Percentiles rank a stretch among this genome's conserved stretches.
phyloP scores from a whole-genome alignment of 1,139 yeast genomes.

The Debaryomyces psychrophilus region DNA sequence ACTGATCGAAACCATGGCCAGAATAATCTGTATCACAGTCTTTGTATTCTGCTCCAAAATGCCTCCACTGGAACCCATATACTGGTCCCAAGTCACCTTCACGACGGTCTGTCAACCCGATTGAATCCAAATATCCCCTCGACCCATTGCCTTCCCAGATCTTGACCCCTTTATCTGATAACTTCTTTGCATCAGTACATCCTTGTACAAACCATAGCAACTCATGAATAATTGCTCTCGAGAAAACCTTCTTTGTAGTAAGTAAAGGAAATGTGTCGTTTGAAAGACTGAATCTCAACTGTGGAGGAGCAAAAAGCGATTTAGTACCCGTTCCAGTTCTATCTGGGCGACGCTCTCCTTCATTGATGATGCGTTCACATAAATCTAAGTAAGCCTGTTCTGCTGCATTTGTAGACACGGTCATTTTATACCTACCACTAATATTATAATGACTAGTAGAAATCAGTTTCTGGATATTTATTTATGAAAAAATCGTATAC shows the following conservation, averaged over 20 bases:
- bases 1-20: slow-evolving; percentile 89
- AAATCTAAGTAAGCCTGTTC: slow-evolving; percentile 88
- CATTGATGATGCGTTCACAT: slow-evolving; percentile 71
- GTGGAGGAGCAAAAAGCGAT: slow-evolving; percentile 94
- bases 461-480: neutral
- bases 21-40: slow-evolving; percentile 87
- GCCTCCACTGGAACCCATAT: slow-evolving; percentile 99
- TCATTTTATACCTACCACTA: slow-evolving; percentile 21
- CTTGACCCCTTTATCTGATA: slow-evolving; percentile 81
- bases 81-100: slow-evolving; percentile 98
- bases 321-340: slow-evolving; percentile 97
- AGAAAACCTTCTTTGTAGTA: slow-evolving; percentile 90
- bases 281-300: slow-evolving; percentile 76
- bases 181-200: slow-evolving; percentile 79
- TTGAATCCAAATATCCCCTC: slow-evolving; percentile 79
- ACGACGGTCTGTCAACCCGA: slow-evolving; percentile 78
- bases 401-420: slow-evolving; percentile 43
- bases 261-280: slow-evolving; percentile 80
- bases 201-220: slow-evolving; percentile 92
- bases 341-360: slow-evolving; percentile 91
- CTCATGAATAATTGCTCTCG: slow-evolving; percentile 87
- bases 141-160: slow-evolving; percentile 99
- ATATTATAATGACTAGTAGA: neutral
- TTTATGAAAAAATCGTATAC: neutral
- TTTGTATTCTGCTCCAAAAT: slow-evolving; percentile 89